These are phyloP conservation scores for Naumovozyma castellii DNA, from an alignment of 805 yeast genomes.

Conservation along the genomic window DNA sequence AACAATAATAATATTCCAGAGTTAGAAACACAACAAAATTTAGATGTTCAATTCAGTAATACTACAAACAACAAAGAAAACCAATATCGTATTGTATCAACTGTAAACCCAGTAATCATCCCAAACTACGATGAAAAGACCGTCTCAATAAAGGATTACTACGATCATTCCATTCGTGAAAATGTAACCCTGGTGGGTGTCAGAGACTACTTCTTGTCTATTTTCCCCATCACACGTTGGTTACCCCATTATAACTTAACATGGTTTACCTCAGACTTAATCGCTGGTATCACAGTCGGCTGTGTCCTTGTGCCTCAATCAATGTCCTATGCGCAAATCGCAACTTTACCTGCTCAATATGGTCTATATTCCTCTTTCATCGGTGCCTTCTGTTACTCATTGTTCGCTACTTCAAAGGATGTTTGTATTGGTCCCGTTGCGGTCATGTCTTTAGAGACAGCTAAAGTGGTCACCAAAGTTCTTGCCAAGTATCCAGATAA, in stretches of 20 bases:
- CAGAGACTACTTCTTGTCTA: constrained; percentile 44
- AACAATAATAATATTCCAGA: not conserved
- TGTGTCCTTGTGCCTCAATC: constrained; percentile 89
- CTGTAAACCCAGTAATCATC: not conserved
- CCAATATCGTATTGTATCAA: not conserved
- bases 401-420: constrained; percentile 92
- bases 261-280: constrained; percentile 75
- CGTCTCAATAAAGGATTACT: constrained; percentile 16
- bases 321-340: constrained; percentile 89
- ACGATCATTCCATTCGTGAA: constrained; percentile 12
- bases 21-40: not conserved
- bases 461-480: constrained; percentile 64
- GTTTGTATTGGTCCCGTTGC: constrained; percentile 96
- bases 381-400: constrained; percentile 79
- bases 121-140: constrained; percentile 16
- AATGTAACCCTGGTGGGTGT: constrained; percentile 29
- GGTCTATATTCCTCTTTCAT: constrained; percentile 88
- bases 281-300: constrained; percentile 92
- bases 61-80: not conserved
- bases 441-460: constrained; percentile 82
- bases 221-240: constrained; percentile 82
- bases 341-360: constrained; percentile 70
- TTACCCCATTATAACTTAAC: constrained; percentile 67
- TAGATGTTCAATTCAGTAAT: not conserved
- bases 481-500: constrained; percentile 37